Evolutionary conservation across 129 eudicot genomes (phyloP), one percentile per base, ranked within the genome.

Genomic region (Flaveria ramosissima): DNA sequence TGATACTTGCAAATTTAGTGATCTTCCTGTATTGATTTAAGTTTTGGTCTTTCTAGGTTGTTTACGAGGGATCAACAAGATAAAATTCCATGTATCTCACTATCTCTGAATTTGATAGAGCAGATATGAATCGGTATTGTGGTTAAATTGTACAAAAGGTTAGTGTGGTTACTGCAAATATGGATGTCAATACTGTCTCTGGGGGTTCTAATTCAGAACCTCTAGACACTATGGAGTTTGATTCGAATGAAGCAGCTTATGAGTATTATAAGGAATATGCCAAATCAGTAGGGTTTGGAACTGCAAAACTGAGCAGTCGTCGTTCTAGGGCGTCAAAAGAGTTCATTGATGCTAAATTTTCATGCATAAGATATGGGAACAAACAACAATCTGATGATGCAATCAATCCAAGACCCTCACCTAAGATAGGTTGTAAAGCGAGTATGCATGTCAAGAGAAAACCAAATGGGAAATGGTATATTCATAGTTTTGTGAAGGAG

Each of bases 321-420:
- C 89, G 98, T 45, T 93, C 98, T 11, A 85, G 97, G 82, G 88
- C 93, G 1, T 87, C 98, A 32, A 91, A 89, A 45, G 98, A 91
- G 72, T 93, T 93, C 77, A 93, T 93, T 1, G 98, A 93, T 72
- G 98, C 98, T 27, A 93, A 93, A 66, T 93, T 93, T 83, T 89
- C 98, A 9, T 93, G 98, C 85, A 89, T 84, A 68, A 85, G 98
- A 69, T 93, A 93, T 12, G 98, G 98, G 41, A 93, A 84, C 85
- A 93, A 93, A 82, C 98, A 93, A 68, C 97, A 91, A 77, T 93
- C 97, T 8, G 93, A 91, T 83, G 97, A 93, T 87, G 98, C 98
- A 16, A 83, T 91, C 21, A 93, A 93, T 75, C 98, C 97, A 9
- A 86, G 98, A 39, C 97, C 98, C 12, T 90, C 98, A 0, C 98